Evolutionary conservation across 2,329 filamentous ascomycete species (phyloP).

Genomic region (Stylonectria norvegica): DNA sequence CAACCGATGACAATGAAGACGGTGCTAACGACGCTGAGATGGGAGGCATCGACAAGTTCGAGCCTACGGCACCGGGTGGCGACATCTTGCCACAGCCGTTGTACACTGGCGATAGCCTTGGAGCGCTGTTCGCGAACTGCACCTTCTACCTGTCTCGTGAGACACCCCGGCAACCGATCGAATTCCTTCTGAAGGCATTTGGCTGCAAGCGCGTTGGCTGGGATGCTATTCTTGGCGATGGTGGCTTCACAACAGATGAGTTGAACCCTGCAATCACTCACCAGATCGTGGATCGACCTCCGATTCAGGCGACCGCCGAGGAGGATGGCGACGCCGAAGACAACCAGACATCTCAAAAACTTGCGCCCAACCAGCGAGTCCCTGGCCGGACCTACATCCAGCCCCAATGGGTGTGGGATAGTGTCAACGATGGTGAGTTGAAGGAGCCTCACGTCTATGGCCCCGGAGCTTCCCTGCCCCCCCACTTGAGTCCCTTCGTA

Average conservation of each 20-base stretch:
- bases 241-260: slow-evolving; percentile 88
- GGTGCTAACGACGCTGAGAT: slow-evolving; percentile 48
- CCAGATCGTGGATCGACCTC: slow-evolving; percentile 89
- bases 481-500: slow-evolving; percentile 94
- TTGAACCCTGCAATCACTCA: slow-evolving; percentile 87
- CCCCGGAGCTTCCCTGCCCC: slow-evolving; percentile 83
- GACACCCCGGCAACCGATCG: slow-evolving; percentile 82
- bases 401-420: slow-evolving; percentile 99
- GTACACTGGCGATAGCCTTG: slow-evolving; percentile 61
- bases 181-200: slow-evolving; percentile 90
- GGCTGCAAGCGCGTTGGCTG: slow-evolving; percentile 95
- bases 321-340: slow-evolving; percentile 52
- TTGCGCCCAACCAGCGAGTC: slow-evolving; percentile 65
- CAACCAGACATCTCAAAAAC: slow-evolving; percentile 59
- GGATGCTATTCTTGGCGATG: slow-evolving; percentile 86
- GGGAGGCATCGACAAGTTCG: slow-evolving; percentile 84
- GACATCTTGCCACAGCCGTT: slow-evolving; percentile 81
- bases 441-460: slow-evolving; percentile 84
- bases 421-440: slow-evolving; percentile 85
- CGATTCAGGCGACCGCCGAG: slow-evolving; percentile 58
- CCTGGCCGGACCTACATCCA: slow-evolving; percentile 93
- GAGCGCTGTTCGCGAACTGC: slow-evolving; percentile 79
- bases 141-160: slow-evolving; percentile 94
- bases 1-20: slow-evolving; percentile 40
- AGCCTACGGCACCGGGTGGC: slow-evolving; percentile 76